phyloP scores from a whole-genome alignment of 1,139 yeast genomes.

The Candida tunisiensis region DNA sequence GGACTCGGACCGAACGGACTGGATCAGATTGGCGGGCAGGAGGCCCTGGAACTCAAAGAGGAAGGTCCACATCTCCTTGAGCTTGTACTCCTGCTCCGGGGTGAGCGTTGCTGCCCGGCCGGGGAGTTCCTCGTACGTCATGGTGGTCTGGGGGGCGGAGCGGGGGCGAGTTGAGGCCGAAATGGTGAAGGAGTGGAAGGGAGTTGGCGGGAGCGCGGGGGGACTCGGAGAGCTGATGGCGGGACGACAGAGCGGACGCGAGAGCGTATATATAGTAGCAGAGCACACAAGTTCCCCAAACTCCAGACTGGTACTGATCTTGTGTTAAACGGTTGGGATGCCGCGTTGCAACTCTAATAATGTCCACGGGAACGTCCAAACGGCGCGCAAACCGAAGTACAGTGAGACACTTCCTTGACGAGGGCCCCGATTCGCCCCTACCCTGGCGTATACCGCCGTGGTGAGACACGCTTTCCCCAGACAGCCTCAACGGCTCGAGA shows the following conservation, averaged over 20 bases:
- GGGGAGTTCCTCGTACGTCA: constrained; percentile 8
- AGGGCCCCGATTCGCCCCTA: no score
- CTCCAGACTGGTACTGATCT: no score
- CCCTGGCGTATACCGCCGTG: no score
- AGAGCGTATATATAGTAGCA: no score
- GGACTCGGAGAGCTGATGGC: neutral
- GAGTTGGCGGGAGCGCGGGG: neutral
- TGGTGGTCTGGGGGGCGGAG: neutral
- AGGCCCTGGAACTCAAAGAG: constrained; percentile 46
- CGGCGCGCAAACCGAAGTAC: no score
- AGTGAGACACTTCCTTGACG: no score
- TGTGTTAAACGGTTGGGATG: no score
- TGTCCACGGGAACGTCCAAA: no score
- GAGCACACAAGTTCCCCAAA: no score
- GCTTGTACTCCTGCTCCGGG: constrained; percentile 41
- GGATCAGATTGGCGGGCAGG: constrained; percentile 18
- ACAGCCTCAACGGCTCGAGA: no score
- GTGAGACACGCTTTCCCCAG: no score
- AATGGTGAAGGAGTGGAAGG: neutral
- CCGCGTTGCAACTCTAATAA: no score
- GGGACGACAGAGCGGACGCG: neutral
- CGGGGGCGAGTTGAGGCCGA: neutral
- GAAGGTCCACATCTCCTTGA: constrained; percentile 67
- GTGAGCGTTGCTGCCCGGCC: constrained; percentile 49
- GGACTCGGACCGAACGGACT: neutral